These are phyloP conservation scores for Russula griseocarnosa DNA, from an alignment of 768 basidiomycete genomes.

Conservation along the genomic window DNA sequence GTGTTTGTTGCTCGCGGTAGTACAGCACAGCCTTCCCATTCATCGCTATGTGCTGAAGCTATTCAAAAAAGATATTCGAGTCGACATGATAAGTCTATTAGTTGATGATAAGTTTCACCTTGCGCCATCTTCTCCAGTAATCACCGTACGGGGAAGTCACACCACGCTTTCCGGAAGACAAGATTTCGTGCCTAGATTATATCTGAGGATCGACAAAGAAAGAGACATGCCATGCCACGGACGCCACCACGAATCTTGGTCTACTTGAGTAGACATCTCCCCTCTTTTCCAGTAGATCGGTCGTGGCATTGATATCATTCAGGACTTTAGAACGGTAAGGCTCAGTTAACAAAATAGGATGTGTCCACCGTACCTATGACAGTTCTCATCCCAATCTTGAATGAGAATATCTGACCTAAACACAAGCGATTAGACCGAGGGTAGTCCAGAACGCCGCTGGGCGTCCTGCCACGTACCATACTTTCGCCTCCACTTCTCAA, in stretches of 20 bases:
- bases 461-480: constrained; percentile 3
- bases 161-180: constrained; percentile 20
- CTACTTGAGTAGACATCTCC: constrained; percentile 27
- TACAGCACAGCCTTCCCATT: constrained; percentile 3
- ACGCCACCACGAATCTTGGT: constrained; percentile 24
- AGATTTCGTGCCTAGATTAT: constrained; percentile 17
- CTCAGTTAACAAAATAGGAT: background rate
- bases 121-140: constrained; percentile 20
- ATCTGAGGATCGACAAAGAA: background rate
- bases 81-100: background rate
- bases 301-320: constrained; percentile 5
- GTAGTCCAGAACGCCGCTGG: no score
- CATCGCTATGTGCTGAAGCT: constrained; percentile 22
- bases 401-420: constrained; percentile 25
- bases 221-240: background rate
- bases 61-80: background rate
- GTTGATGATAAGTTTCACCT: constrained; percentile 1
- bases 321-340: constrained; percentile 12
- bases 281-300: constrained; percentile 24
- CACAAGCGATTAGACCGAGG: background rate
- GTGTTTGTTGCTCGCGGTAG: constrained; percentile 21
- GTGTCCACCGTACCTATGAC: constrained; percentile 6
- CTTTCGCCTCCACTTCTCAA: constrained; percentile 10
- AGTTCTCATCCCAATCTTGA: constrained; percentile 11
- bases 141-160: constrained; percentile 13